Percentiles rank a stretch among this genome's conserved stretches.
Evolutionary conservation across 257 asterid genomes (phyloP).

Genomic region (Marsdenia floribunda): DNA sequence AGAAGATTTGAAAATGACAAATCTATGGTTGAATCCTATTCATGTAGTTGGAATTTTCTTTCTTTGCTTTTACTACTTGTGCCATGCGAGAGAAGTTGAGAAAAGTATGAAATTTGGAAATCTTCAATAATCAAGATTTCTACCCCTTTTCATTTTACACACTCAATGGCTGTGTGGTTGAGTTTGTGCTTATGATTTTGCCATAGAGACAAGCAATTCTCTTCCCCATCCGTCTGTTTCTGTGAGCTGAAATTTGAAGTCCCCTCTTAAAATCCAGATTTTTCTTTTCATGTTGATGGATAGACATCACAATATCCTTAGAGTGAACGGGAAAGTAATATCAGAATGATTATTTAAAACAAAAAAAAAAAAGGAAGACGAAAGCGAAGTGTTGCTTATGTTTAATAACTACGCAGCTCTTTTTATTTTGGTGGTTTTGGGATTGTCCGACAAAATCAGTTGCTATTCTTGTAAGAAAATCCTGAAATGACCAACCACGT

Average conservation of each 20-base stretch:
- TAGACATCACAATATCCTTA: background rate
- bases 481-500: background rate
- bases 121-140: background rate
- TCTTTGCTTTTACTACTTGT: background rate
- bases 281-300: background rate
- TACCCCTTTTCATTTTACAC: background rate
- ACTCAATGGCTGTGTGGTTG: background rate
- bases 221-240: no score
- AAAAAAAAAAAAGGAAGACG: background rate
- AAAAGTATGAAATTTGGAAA: background rate
- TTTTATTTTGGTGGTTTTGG: background rate
- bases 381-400: constrained; percentile 22
- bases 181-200: no score
- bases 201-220: no score
- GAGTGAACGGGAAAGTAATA: background rate
- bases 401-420: constrained; percentile 19
- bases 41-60: background rate
- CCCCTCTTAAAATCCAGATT: background rate
- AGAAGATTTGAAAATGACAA: no score
- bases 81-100: background rate
- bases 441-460: background rate
- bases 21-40: no score
- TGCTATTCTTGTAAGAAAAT: background rate
- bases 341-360: background rate
- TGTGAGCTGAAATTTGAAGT: no score